Evolutionary conservation across 176 grass and related monocot genomes (phyloP), one percentile per base, ranked within the genome.

Genomic region (Oryza rufipogon): DNA sequence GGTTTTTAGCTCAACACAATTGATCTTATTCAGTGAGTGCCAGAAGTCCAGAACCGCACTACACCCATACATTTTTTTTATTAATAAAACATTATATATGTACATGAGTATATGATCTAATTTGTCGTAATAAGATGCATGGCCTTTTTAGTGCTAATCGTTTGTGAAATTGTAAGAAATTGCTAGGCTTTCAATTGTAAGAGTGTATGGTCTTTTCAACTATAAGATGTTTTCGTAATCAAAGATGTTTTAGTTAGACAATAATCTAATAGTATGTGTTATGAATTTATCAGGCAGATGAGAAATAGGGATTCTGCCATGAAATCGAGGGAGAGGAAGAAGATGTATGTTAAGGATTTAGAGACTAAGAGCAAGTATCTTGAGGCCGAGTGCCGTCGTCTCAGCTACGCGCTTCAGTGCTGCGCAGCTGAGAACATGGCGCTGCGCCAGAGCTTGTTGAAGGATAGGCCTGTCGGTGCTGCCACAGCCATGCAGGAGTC

Each of bases 241-340:
- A 5, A 63, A 78, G 67, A 14, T 63, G 36, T 39, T 39, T 1
- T 80, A 64, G 12, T 46, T 70, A 7, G 33, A 6, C 7, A 7
- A 33, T 64, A 28, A 9, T 64, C 65, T 68, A 68, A 33, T 33
- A 48, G 65, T 23, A 1, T 77, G 0, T 71, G 42, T 82, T 68
- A 3, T 80, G 52, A 81, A 54, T 64, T 15, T 84, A 64, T 84
- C 73, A 96, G 96, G 81, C 93, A 96, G 87, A 91, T 99, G 52
- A 96, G 91, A 77, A 99, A 99, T 80, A 99, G 81, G 71, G 96
- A 96, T 87, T 99, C 93, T 6, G 91, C 93, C 11, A 99, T 90
- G 88, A 93, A 93, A 76, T 99, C 91, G 0, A 91, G 96, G 81
- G 96, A 99, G 89, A 96, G 93, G 77, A 99, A 99, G 91, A 99